These are phyloP conservation scores for Gonapodya sp. DNA, from an alignment of 192 early-diverging fungal genomes.

Conservation along the genomic window DNA sequence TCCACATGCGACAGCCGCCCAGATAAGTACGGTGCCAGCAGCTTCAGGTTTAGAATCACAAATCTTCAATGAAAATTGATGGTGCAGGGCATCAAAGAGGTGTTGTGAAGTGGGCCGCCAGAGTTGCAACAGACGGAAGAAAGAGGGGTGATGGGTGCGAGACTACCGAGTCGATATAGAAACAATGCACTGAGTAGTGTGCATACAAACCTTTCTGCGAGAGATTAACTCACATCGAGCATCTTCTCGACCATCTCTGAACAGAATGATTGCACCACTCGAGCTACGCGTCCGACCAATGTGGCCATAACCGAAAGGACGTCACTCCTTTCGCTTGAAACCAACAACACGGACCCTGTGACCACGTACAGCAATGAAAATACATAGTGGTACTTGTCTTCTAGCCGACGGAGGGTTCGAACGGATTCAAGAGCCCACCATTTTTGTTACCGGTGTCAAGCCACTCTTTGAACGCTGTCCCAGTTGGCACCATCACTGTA, in stretches of 20 bases:
- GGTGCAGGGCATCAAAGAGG: not conserved
- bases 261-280: too few relatives aligned
- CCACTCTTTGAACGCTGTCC: too few relatives aligned
- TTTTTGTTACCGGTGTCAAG: too few relatives aligned
- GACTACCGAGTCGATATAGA: not conserved
- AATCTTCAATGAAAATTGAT: not conserved
- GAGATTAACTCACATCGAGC: not conserved
- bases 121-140: not conserved
- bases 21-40: not conserved
- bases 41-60: not conserved
- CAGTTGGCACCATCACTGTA: too few relatives aligned
- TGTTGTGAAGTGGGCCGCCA: not conserved
- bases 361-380: too few relatives aligned
- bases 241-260: not conserved
- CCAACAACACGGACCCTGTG: too few relatives aligned
- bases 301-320: too few relatives aligned
- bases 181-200: not conserved
- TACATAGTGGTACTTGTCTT: too few relatives aligned
- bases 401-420: too few relatives aligned
- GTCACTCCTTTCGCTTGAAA: too few relatives aligned
- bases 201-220: not conserved
- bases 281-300: too few relatives aligned
- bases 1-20: not conserved
- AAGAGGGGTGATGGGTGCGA: not conserved
- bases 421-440: too few relatives aligned